Conservation (phyloP, 192 early-diverging fungal genomes). For the Obelidium mucronatum region DNA sequence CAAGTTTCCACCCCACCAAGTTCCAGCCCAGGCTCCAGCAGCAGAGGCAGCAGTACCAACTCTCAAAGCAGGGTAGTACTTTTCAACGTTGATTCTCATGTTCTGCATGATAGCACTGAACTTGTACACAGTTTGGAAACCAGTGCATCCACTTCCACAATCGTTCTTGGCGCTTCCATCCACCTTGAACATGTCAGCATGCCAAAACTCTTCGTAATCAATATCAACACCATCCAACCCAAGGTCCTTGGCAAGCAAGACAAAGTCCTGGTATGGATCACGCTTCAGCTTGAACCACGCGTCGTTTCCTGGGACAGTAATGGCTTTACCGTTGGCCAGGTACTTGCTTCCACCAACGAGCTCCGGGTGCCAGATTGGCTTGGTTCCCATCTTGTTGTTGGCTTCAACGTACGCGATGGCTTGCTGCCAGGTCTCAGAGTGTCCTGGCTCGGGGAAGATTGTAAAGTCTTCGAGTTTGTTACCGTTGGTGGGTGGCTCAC, state of each 20-base stretch:
- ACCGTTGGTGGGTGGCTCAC: constrained; percentile 13
- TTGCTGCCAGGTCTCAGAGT: constrained; percentile 14
- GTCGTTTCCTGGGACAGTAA: neutral
- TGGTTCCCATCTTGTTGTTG: neutral
- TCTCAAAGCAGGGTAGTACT: constrained; percentile 44
- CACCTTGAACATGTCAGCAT: constrained; percentile 11
- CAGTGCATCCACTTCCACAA: neutral
- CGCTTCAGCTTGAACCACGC: neutral
- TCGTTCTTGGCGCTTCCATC: neutral
- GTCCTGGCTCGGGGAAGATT: constrained; percentile 19
- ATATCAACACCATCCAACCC: too few relatives aligned
- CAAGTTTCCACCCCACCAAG: constrained; percentile 19
- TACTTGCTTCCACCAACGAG: constrained; percentile 2
- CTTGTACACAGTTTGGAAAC: constrained; percentile 19
- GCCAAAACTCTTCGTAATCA: too few relatives aligned
- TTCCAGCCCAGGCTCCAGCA: constrained; percentile 13
- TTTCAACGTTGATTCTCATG: constrained; percentile 67
- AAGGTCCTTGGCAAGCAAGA: too few relatives aligned
- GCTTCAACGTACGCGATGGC: neutral
- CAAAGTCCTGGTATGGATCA: too few relatives aligned
- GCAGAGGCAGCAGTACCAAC: constrained; percentile 12
- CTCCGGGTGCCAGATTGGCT: constrained; percentile 13
- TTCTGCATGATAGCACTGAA: constrained; percentile 68
- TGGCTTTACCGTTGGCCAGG: neutral
- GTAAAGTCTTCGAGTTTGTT: constrained; percentile 1